Conservation (phyloP, 1,284 basidiomycete genomes). For the Cryptococcus jaspeensis region DNA sequence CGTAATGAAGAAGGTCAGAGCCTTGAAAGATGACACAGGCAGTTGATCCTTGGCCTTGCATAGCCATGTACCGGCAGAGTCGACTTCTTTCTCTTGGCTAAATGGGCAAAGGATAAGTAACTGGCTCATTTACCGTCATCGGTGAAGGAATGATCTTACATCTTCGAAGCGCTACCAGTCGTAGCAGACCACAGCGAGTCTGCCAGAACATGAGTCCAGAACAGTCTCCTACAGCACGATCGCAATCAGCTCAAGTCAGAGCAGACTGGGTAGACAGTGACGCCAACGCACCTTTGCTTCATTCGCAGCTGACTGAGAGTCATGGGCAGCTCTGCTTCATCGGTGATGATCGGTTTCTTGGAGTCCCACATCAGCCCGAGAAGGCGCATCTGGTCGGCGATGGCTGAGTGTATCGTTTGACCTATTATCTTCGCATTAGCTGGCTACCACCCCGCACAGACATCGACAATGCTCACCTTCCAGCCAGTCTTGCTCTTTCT, state of each 20-base stretch:
- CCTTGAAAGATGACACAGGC: conserved; percentile 20
- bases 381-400: conserved; percentile 32
- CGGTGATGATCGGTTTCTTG: conserved; percentile 13
- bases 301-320: conserved; percentile 18
- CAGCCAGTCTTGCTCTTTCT: no score
- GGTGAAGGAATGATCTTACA: no score
- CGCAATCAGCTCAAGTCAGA: background rate
- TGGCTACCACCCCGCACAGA: no score
- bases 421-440: conserved; percentile 8
- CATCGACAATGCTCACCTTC: conserved; percentile 31
- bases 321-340: conserved; percentile 16
- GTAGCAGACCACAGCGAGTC: conserved; percentile 39
- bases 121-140: no score
- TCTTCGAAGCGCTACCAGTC: no score
- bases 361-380: conserved; percentile 33
- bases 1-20: conserved; percentile 26
- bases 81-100: conserved; percentile 20
- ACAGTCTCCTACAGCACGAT: conserved; percentile 28
- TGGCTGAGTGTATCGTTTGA: conserved; percentile 27
- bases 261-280: background rate
- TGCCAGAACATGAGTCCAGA: conserved; percentile 32
- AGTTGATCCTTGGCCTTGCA: conserved; percentile 14
- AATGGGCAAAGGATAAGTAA: no score
- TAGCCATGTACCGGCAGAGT: conserved; percentile 26
- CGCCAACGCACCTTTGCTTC: conserved; percentile 33